A percentile compares a stretch with the other conserved stretches of the same genome.
Conservation (phyloP, 2,329 filamentous ascomycete genomes). For the Sarocladiaceae sp. region DNA sequence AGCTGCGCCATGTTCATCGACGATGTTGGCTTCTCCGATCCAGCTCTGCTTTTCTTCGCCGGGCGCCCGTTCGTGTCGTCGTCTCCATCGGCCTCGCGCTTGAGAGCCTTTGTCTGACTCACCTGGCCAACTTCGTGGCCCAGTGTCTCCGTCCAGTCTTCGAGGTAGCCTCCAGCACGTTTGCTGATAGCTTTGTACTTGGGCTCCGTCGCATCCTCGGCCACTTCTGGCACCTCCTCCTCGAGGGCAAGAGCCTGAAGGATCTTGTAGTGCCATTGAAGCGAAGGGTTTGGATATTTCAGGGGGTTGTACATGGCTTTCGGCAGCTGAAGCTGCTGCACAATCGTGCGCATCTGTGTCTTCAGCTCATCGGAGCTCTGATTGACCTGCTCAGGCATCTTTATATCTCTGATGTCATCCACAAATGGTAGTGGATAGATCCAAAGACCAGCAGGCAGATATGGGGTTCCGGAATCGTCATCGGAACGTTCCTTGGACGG, state of each 20-base stretch:
- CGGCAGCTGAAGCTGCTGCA: constrained; percentile 84
- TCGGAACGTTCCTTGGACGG: constrained; percentile 64
- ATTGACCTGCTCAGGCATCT: constrained; percentile 47
- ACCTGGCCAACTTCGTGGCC: constrained; percentile 44
- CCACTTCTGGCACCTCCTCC: constrained; percentile 75
- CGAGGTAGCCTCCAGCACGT: constrained; percentile 70
- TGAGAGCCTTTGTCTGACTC: constrained; percentile 35
- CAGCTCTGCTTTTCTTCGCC: constrained; percentile 37
- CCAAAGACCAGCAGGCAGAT: constrained; percentile 80
- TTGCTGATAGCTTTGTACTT: constrained; percentile 86
- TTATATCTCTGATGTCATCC: constrained; percentile 76
- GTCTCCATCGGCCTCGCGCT: constrained; percentile 45
- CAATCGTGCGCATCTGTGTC: constrained; percentile 73
- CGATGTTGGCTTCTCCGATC: constrained; percentile 25
- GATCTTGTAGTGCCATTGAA: constrained; percentile 97
- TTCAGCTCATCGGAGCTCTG: constrained; percentile 64
- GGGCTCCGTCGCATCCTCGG: constrained; percentile 72
- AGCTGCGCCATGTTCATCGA: constrained; percentile 40
- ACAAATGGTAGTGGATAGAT: constrained; percentile 81
- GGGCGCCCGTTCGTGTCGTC: constrained; percentile 31
- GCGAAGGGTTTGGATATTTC: constrained; percentile 83
- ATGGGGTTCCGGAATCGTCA: constrained; percentile 59
- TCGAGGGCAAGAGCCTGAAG: constrained; percentile 86
- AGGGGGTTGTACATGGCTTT: constrained; percentile 76
- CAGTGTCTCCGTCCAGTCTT: constrained; percentile 68